Percentiles rank a stretch among this genome's conserved stretches.
phyloP scores from a whole-genome alignment of 2,329 filamentous ascomycete genomes.

The Peltaster fructicola region DNA sequence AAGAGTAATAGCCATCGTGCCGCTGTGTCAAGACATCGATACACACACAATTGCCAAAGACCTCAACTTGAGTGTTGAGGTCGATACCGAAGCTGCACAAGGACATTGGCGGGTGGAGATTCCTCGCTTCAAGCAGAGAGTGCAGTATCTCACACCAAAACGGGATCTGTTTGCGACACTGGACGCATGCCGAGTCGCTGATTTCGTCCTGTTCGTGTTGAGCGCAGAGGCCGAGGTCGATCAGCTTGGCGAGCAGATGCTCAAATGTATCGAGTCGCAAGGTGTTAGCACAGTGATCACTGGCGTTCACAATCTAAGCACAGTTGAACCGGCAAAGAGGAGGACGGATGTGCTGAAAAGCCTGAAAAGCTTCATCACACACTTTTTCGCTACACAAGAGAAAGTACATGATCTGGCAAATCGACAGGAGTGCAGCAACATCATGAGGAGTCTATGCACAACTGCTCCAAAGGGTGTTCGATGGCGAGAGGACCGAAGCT shows the following conservation, averaged over 20 bases:
- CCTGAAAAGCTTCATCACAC: constrained; percentile 78
- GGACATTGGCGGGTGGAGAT: constrained; percentile 47
- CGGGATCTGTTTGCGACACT: constrained; percentile 60
- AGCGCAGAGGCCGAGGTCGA: constrained; percentile 75
- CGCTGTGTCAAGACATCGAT: constrained; percentile 59
- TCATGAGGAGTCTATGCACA: constrained; percentile 80
- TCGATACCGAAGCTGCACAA: constrained; percentile 46
- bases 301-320: constrained; percentile 54
- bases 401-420: constrained; percentile 80
- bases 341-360: constrained; percentile 60
- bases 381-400: constrained; percentile 85
- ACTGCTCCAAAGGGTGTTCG: constrained; percentile 83
- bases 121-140: constrained; percentile 85
- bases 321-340: constrained; percentile 63
- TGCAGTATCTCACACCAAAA: constrained; percentile 66
- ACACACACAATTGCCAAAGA: constrained; percentile 46
- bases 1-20: constrained; percentile 72
- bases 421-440: constrained; percentile 76
- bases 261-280: constrained; percentile 79
- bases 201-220: constrained; percentile 77
- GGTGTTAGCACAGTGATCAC: constrained; percentile 87
- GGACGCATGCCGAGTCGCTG: constrained; percentile 73
- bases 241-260: constrained; percentile 62
- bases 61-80: constrained; percentile 64
- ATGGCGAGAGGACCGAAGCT: constrained; percentile 90